Evolutionary conservation across 179 eudicot species (phyloP).

Genomic region (Gypsophila paniculata): DNA sequence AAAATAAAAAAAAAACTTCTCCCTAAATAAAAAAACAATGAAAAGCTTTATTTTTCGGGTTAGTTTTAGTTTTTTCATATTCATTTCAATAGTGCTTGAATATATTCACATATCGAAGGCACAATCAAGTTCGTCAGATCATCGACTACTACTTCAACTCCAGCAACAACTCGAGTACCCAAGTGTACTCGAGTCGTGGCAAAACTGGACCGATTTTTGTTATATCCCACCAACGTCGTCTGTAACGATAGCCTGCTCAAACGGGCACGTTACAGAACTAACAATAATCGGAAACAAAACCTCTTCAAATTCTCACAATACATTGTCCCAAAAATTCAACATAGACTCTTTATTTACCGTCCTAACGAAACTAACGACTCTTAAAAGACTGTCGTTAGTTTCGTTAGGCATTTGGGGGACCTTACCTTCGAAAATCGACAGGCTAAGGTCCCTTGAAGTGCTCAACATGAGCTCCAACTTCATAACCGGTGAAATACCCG

Average conservation of each 20-base stretch:
- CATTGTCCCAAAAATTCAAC: constrained; percentile 52
- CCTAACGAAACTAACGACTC: constrained; percentile 57
- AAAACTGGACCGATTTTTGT: constrained; percentile 67
- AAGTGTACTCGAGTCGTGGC: constrained; percentile 50
- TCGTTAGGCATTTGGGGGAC: constrained; percentile 84
- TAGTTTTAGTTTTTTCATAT: constrained; percentile 20
- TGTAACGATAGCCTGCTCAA: constrained; percentile 51
- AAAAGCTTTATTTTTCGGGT: constrained; percentile 23
- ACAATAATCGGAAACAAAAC: constrained; percentile 62
- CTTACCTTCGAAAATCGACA: constrained; percentile 52
- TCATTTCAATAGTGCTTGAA: constrained; percentile 16
- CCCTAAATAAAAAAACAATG: constrained; percentile 29
- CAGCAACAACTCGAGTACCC: constrained; percentile 72
- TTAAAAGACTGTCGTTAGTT: constrained; percentile 58
- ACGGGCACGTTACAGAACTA: constrained; percentile 63
- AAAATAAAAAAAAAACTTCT: background rate
- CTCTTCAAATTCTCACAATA: constrained; percentile 25
- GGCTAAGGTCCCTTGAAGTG: constrained; percentile 48
- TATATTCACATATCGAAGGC: constrained; percentile 36
- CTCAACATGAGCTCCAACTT: constrained; percentile 74
- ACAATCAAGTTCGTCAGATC: constrained; percentile 49
- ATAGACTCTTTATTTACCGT: constrained; percentile 69
- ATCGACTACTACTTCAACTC: constrained; percentile 49
- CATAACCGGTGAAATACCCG: constrained; percentile 57
- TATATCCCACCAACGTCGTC: constrained; percentile 43